A percentile compares a stretch with the other conserved stretches of the same genome.
These are phyloP conservation scores for Arachnomyces sp. DNA, from an alignment of 2,329 filamentous ascomycete species.

Conservation along the genomic window DNA sequence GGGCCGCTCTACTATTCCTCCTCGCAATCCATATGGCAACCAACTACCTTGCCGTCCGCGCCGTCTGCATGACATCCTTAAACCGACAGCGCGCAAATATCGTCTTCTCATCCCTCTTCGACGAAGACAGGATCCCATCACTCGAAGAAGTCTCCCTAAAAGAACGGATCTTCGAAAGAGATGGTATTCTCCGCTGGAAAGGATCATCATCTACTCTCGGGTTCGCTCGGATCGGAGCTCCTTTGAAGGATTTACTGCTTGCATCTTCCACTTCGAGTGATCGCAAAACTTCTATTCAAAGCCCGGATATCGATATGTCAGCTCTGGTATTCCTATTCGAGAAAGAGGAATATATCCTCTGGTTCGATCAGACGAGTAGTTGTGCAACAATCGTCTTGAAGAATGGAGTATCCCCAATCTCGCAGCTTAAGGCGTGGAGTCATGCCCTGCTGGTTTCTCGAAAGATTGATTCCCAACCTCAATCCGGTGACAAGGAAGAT, in stretches of 20 bases:
- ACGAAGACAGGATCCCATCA: conserved; percentile 38
- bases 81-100: conserved; percentile 83
- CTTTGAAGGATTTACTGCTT: conserved; percentile 30
- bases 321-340: conserved; percentile 45
- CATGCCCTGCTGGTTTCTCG: conserved; percentile 49
- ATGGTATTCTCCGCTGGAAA: conserved; percentile 57
- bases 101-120: conserved; percentile 55
- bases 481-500: conserved; percentile 33
- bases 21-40: conserved; percentile 70
- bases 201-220: conserved; percentile 40
- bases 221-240: conserved; percentile 48
- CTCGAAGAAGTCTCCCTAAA: conserved; percentile 57
- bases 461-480: conserved; percentile 3
- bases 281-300: conserved; percentile 18
- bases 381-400: conserved; percentile 58
- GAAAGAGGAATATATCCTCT: conserved; percentile 55
- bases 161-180: conserved; percentile 55
- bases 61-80: conserved; percentile 74
- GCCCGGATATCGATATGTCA: conserved; percentile 36
- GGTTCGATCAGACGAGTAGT: conserved; percentile 38
- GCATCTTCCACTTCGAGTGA: conserved; percentile 10
- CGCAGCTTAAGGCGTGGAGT: conserved; percentile 56
- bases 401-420: conserved; percentile 41
- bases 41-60: conserved; percentile 78
- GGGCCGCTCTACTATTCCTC: conserved; percentile 63